Base-by-base conservation (phyloP, 2,329 filamentous ascomycete genomes). In the Fusarium beomiforme region DNA sequence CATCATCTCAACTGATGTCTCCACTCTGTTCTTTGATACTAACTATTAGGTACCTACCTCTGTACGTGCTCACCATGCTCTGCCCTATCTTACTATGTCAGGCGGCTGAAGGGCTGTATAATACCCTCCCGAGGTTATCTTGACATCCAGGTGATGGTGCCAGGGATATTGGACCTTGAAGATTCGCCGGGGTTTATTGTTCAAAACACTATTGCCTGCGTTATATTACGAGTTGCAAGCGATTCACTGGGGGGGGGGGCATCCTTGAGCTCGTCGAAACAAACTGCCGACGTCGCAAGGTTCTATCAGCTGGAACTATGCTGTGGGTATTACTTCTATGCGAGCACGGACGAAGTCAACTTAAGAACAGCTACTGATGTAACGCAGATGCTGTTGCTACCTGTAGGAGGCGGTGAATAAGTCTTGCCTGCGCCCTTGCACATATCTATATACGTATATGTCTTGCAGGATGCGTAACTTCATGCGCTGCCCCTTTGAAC, bases 231-330 rank as follows among this genome's bases (percentile, higher is more conserved):
- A 50, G 24, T 56, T 42, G 11, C 36, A 26, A 29, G 36, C 31
- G 41, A 43, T 34, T 57, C 29, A 29, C 47, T 41, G 31, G 34
- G n/a, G n/a, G n/a, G n/a, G n/a, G n/a, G n/a, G 37, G 37, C 23
- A 39, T 37, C 47, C 56, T 67, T 62, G 37, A 39, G 29, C 19
- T 42, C n/a, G 34, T 50, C 33, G 42, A 64, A 67, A 71, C 69
- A 64, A 67, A 41, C 54, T 68, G 64, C 61, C 51, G 59, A 54
- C 36, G 47, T 34, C n/a, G n/a, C 47, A 59, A 53, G 69, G 54
- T 39, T 58, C 21, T n/a, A 23, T 54, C 34, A 51, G 59, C 37
- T 61, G 36, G 39, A 46, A 33, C 46, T 55, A 36, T 47, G 47
- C 34, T 19, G 37, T 41, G 42, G 61, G 42, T 39, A 42, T 39